Conservation (phyloP, 129 eudicot genomes). For the Glebionis coronaria region DNA sequence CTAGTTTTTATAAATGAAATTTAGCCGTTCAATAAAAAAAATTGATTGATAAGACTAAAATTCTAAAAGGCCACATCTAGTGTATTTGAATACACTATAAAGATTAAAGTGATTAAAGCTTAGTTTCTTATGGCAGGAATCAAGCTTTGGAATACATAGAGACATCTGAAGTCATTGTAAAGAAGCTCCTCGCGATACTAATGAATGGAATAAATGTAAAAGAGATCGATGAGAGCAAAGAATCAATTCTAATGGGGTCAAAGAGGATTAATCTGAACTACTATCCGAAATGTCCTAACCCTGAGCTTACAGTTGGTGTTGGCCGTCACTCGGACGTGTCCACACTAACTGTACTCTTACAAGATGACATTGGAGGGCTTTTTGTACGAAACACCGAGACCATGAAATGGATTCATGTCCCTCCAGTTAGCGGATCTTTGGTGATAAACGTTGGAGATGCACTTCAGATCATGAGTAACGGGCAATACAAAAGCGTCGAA, state of each 20-base stretch:
- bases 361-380: slow-evolving; percentile 14
- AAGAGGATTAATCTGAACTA: slow-evolving; percentile 17
- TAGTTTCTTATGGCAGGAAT: slow-evolving; percentile 2
- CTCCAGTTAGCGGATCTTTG: no score
- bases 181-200: neutral
- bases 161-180: neutral
- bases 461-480: slow-evolving; percentile 17
- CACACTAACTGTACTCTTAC: slow-evolving; percentile 14
- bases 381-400: slow-evolving; percentile 9
- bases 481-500: slow-evolving; percentile 14
- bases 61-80: neutral
- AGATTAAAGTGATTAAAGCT: neutral
- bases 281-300: slow-evolving; percentile 17
- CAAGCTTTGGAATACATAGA: slow-evolving; percentile 5
- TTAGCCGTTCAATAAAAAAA: no score
- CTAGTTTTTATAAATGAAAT: no score
- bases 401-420: slow-evolving; percentile 9
- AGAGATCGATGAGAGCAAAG: slow-evolving; percentile 8
- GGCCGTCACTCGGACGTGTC: slow-evolving; percentile 16
- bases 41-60: neutral
- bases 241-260: slow-evolving; percentile 19
- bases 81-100: neutral
- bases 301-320: slow-evolving; percentile 8
- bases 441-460: no score
- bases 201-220: slow-evolving; percentile 9